Base-by-base conservation (phyloP, 2,329 filamentous ascomycete genomes). In the Aphanoascus verrucosus region DNA sequence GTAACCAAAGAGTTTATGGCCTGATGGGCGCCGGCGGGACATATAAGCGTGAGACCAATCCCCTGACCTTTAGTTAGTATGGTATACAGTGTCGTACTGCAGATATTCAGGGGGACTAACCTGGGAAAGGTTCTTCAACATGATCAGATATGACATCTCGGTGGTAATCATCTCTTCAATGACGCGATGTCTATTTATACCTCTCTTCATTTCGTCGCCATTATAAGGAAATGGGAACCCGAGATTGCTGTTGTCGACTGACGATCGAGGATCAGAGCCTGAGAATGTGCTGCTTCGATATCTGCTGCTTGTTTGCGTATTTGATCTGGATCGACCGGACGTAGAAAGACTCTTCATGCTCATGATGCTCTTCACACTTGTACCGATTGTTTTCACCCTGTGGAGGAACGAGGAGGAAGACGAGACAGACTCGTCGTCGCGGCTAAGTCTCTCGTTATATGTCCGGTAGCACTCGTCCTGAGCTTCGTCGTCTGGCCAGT, bases 101-200 rank as follows among this genome's bases (percentile, higher is more conserved):
- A 15, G 15, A 15, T 19, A 4, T 47, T 38, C 12, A 23, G 15
- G 14, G 17, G 14, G 19, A 34, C 81, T 65, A 72, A 91, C 90
- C 69, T 94, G 89, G 65, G 86, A 85, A 55, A 97, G 74, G 59
- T 93, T 88, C 61, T 88, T 88, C 55, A 97, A 70, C 62, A 95
- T 91, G 14, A 84, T 81, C 61, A 97, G 83, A 65, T 97, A 97
- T 62, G 84, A 82, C 65, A 93, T 86, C 67, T 97, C 93, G 0
- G 90, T 94, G 54, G 73, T 79, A 56, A 96, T 81, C 49, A 97
- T 74, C 69, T 97, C 93, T 64, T 93, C 86, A 35, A 97, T 70
- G 38, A 94, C 82, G 57, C 84, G 82, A 12, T 88, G 81, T 56
- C 93, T 81, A 62, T 89, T 85, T 17, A 86, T 69, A 1, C 88